Evolutionary conservation across 73 alveolate species (phyloP).

Genomic region (Paramecium sexaurelia): DNA sequence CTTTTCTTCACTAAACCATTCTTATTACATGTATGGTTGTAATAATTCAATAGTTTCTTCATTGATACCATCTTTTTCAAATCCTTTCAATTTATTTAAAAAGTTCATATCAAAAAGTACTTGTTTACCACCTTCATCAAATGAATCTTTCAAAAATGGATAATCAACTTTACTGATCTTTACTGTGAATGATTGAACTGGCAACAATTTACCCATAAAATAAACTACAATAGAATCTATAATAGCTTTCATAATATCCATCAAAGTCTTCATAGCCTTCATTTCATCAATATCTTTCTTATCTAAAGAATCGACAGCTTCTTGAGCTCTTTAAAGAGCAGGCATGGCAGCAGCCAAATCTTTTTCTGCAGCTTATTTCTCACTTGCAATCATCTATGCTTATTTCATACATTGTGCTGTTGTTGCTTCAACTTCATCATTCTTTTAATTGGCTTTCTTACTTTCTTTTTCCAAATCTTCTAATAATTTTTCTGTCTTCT

Average conservation of each 20-base stretch:
- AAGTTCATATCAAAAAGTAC: constrained; percentile 84
- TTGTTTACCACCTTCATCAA: constrained; percentile 89
- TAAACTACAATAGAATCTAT: constrained; percentile 52
- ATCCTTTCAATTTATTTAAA: constrained; percentile 85
- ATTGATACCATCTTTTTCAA: constrained; percentile 96
- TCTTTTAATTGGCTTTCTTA: constrained; percentile 97
- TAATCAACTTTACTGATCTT: constrained; percentile 9
- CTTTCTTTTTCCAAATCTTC: constrained; percentile 95
- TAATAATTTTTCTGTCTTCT: constrained; percentile 88
- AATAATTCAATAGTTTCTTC: constrained; percentile 99
- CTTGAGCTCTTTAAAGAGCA: constrained; percentile 96
- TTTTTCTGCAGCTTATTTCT: constrained; percentile 96
- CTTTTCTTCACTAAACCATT: constrained; percentile 81
- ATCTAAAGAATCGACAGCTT: constrained; percentile 93
- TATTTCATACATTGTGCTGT: constrained; percentile 95
- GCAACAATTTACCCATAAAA: constrained; percentile 69
- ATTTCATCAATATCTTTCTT: constrained; percentile 94
- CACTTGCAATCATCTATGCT: constrained; percentile 93
- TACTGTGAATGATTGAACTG: constrained; percentile 60
- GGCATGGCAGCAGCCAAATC: constrained; percentile 99
- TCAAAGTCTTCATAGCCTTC: constrained; percentile 79
- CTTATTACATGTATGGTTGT: constrained; percentile 91
- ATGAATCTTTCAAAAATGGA: constrained; percentile 88
- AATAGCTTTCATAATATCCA: constrained; percentile 58
- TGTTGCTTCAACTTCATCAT: constrained; percentile 96